Conservation (phyloP, 2,329 filamentous ascomycete genomes). For the Fusarium succisae region DNA sequence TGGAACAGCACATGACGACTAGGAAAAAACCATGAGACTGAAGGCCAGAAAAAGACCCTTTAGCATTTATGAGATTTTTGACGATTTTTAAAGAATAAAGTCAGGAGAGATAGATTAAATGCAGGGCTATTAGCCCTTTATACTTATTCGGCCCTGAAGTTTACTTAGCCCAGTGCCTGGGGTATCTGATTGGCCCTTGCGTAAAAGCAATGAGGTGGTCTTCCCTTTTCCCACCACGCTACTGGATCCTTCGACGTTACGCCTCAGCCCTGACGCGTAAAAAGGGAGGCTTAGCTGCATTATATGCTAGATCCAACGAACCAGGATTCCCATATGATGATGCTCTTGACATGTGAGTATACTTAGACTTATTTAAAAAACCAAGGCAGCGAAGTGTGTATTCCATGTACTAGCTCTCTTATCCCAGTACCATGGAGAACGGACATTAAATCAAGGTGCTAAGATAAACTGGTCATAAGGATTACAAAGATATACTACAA, state of each 20-base stretch:
- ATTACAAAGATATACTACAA: background rate
- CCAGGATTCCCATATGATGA: background rate
- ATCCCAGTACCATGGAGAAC: background rate
- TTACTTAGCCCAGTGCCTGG: background rate
- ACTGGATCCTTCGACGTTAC: background rate
- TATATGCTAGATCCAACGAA: background rate
- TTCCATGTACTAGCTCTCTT: background rate
- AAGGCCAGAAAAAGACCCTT: background rate
- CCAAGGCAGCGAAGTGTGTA: background rate
- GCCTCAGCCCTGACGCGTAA: background rate
- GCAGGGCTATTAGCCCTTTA: background rate
- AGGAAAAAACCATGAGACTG: background rate
- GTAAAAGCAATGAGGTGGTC: background rate
- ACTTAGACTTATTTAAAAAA: rapidly evolving
- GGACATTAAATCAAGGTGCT: background rate
- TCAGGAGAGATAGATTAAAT: background rate
- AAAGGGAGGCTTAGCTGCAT: background rate
- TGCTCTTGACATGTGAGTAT: background rate
- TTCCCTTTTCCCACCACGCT: background rate
- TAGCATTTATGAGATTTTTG: background rate
- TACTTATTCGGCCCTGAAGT: background rate
- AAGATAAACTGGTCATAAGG: background rate
- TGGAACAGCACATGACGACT: background rate
- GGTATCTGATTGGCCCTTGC: background rate
- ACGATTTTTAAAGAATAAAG: background rate